Evolutionary conservation across 805 yeast species (phyloP), one percentile per base, ranked within the genome.

Genomic region (Geotrichum ghanense): DNA sequence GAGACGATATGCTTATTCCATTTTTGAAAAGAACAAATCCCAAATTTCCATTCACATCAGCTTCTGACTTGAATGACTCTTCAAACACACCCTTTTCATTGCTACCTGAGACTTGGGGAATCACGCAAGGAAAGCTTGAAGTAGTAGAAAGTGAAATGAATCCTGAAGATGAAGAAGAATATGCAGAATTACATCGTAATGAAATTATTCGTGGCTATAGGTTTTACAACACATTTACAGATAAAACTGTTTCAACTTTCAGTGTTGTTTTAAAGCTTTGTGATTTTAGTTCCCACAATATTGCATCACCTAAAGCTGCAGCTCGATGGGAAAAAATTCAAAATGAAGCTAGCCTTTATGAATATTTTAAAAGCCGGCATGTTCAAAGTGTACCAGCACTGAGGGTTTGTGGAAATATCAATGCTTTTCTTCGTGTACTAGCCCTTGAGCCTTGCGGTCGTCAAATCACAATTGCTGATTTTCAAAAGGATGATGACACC

Each of bases 381-480:
- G 37, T 51, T 4, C 22, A 19, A 10, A 24, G 43, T 2, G 53
- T 52, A 0, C 60, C 62, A 1, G 35, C 42, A 35, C 34, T 47
- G 4, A 39, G 53, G 20, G 47, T 51, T 1, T 57, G 49, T 39
- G 58, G 56, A 2, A 53, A 49, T 3, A 14, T 56, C 3, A 41
- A 56, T 22, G 53, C 50, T 6, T 44, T 50, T 19, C 48, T 52
- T 34, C 53, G 54, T 20, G 50, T 56, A 1, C 48, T 58, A 3
- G 56, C 55, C 1, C 24, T 57, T 9, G 49, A 53, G 42, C 54
- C 58, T 7, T 52, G 49, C 20, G 61, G 61, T 3, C 34, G 54
- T 17, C 46, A 50, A 3, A 9, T 58, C 24, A 24, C 37, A 14
- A 20, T 35, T 2, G 46, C 26, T 3, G 58, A 59, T 31, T 37